A percentile compares a stretch with the other conserved stretches of the same genome.
phyloP scores from a whole-genome alignment of 2,329 filamentous ascomycete genomes.

The Penicillium freii region DNA sequence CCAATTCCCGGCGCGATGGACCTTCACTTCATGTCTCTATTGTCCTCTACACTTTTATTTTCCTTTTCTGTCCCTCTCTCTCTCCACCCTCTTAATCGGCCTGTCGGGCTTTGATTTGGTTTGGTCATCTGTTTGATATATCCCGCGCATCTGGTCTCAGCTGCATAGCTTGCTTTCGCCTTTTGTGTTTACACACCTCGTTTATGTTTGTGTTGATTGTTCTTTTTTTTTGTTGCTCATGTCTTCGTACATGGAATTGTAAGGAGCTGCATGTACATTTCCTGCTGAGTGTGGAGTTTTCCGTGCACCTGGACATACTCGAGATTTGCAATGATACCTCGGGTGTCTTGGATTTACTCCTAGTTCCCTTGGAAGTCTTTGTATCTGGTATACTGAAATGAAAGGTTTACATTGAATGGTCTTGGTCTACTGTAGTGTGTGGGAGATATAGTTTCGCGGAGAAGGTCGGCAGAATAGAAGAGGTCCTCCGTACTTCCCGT shows the following conservation, averaged over 20 bases:
- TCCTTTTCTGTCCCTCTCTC: not conserved
- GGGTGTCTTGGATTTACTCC: conserved; percentile 9
- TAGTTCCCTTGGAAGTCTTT: not conserved
- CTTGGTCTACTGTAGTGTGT: no score
- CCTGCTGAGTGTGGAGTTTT: conserved; percentile 12
- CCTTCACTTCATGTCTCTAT: conserved; percentile 30
- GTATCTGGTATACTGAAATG: not conserved
- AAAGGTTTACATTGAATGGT: not conserved
- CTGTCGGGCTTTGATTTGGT: conserved; percentile 7
- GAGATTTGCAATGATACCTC: conserved; percentile 5
- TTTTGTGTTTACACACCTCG: not conserved
- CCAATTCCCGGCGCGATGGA: conserved; percentile 24
- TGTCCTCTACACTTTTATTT: conserved; percentile 17
- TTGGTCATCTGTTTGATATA: conserved; percentile 22
- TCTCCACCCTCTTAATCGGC: conserved; percentile 6
- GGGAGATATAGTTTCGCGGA: not conserved
- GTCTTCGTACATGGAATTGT: not conserved
- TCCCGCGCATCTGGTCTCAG: conserved; percentile 21
- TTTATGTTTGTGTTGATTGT: not conserved
- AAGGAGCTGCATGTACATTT: conserved; percentile 19
- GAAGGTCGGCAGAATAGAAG: not conserved
- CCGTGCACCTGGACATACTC: conserved; percentile 12
- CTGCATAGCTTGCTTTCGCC: conserved; percentile 17
- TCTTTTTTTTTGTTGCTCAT: not conserved
- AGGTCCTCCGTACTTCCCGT: no score